A percentile compares a stretch with the other conserved stretches of the same genome.
phyloP scores from a whole-genome alignment of 257 asterid genomes.

The Sherardia arvensis region DNA sequence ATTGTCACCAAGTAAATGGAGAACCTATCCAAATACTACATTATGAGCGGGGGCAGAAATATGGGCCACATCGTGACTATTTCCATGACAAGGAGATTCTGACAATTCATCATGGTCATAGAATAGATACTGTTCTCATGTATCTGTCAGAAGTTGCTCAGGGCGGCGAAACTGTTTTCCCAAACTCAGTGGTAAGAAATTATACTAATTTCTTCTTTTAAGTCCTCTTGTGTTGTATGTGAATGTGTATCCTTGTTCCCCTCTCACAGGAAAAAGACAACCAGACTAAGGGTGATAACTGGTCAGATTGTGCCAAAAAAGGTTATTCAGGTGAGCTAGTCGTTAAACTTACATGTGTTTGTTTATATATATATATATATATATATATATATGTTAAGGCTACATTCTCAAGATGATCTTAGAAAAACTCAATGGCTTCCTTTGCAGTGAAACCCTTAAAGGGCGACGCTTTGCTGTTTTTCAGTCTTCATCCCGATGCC shows the following conservation, averaged over 20 bases:
- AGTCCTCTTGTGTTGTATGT: too few relatives aligned
- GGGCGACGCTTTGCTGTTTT: constrained; percentile 75
- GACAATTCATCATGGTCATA: constrained; percentile 66
- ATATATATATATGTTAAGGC: too few relatives aligned
- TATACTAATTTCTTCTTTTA: too few relatives aligned
- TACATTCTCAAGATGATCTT: too few relatives aligned
- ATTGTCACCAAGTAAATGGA: constrained; percentile 47
- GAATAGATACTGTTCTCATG: constrained; percentile 89
- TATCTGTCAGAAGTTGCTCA: constrained; percentile 57
- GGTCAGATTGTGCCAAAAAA: constrained; percentile 79
- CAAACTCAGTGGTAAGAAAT: constrained; percentile 62
- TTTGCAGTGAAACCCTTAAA: constrained; percentile 65
- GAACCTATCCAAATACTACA: constrained; percentile 74
- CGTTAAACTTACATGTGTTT: neutral
- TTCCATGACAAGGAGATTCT: too few relatives aligned
- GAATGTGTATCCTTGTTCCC: too few relatives aligned
- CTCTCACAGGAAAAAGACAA: constrained; percentile 41
- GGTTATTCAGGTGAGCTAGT: constrained; percentile 63
- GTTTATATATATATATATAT: too few relatives aligned
- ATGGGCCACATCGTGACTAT: constrained; percentile 79
- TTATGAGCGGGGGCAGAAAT: constrained; percentile 79
- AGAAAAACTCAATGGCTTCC: neutral
- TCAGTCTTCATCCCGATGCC: constrained; percentile 72
- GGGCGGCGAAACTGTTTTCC: constrained; percentile 91
- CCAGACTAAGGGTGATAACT: constrained; percentile 54